A percentile compares a stretch with the other conserved stretches of the same genome.
phyloP scores from a whole-genome alignment of 2,329 filamentous ascomycete species.

The Graphium sp. region DNA sequence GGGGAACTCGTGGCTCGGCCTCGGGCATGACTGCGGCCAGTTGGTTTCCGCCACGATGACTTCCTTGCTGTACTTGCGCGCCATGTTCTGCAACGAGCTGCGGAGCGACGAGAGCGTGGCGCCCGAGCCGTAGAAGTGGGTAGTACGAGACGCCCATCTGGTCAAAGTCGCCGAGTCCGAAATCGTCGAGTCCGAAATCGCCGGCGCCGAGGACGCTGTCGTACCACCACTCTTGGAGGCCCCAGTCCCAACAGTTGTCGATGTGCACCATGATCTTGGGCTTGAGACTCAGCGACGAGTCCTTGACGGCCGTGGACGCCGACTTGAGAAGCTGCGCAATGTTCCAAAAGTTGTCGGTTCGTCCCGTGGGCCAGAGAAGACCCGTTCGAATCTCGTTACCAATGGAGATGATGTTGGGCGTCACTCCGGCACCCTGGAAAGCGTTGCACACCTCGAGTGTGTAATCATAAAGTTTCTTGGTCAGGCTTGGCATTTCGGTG shows the following conservation, averaged over 20 bases:
- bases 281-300: constrained; percentile 34
- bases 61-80: constrained; percentile 43
- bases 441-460: constrained; percentile 43
- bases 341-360: constrained; percentile 35
- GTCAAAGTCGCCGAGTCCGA: constrained; percentile 42
- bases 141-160: constrained; percentile 60
- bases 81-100: constrained; percentile 39
- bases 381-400: constrained; percentile 59
- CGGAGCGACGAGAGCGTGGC: constrained; percentile 43
- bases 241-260: constrained; percentile 61
- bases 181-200: too few species aligned
- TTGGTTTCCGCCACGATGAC: constrained; percentile 55
- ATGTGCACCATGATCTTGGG: constrained; percentile 61
- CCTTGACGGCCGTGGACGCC: constrained; percentile 46
- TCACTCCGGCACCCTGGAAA: constrained; percentile 37
- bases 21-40: constrained; percentile 50
- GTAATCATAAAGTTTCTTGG: constrained; percentile 52
- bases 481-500: constrained; percentile 35
- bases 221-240: constrained; percentile 50
- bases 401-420: constrained; percentile 47
- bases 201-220: constrained; percentile 34
- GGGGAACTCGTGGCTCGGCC: constrained; percentile 40
- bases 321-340: constrained; percentile 48
- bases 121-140: constrained; percentile 46
- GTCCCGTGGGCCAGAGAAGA: constrained; percentile 48